Base-by-base conservation (phyloP, 257 asterid species). In the Coffea eugenioides region DNA sequence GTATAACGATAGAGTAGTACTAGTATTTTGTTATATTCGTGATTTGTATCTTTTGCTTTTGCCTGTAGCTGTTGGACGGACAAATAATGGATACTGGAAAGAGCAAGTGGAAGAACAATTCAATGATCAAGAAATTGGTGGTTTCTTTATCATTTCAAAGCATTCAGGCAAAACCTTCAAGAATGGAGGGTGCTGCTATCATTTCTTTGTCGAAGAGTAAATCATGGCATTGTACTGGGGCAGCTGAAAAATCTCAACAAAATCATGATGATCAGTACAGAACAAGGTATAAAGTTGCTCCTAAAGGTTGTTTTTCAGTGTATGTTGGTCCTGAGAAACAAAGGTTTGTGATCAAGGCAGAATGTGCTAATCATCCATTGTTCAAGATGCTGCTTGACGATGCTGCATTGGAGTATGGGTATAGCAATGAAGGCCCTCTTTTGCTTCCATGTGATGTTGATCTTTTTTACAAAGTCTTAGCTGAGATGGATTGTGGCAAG, bases 381-480 rank as follows among this genome's bases (percentile, higher is more conserved):
- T 92, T 92, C 88, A 89, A 51, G 88, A 84, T 85, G 88, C 69
- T 91, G 78, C 92, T 91, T 9, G 93, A 91, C 78, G 97, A 91
- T 66, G 94, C 94, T 21, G 93, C 89, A 80, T 39, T 77, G 87
- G 93, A 89, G 11, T 92, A 92, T 25, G 97, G 96, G 5, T 91
- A 83, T 82, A 31, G 10, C 5, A 77, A 77, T 45, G 86, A 90
- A 6, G 94, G 93, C 3, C 97, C 97, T 3, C 46, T 92, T 1
- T 74, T 70, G 59, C 90, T 91, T 15, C 96, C 96, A 0, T 91
- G 96, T 85, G 89, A 87, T 56, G 94, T 88, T 20, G 85, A 80
- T 83, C 85, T 88, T 0, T 92, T 92, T 61, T 78, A 77, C 80
- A 82, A 80, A 23, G 82, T 92, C 54, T 78, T 89, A 80, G 88